These are phyloP conservation scores for Ceratocystis harringtonii DNA, from an alignment of 2,329 filamentous ascomycete species.

Conservation along the genomic window DNA sequence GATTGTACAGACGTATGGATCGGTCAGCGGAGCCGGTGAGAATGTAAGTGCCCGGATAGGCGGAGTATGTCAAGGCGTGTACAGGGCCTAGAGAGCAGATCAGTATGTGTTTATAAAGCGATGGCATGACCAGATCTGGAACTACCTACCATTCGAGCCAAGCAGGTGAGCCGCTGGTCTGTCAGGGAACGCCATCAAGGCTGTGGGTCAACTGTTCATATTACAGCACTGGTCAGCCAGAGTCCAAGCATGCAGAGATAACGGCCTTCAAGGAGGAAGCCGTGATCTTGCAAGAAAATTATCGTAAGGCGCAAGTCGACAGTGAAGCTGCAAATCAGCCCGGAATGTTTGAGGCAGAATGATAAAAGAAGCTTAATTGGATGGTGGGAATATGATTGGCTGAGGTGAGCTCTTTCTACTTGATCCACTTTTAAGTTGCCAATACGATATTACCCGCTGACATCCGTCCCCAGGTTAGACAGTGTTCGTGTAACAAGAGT, in stretches of 20 bases:
- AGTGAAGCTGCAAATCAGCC: not conserved
- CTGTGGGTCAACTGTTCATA: conserved; percentile 1
- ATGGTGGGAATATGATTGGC: not conserved
- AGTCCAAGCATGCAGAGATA: not conserved
- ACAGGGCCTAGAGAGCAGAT: conserved; percentile 41
- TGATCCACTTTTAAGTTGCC: not conserved
- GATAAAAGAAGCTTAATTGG: not conserved
- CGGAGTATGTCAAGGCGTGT: conserved; percentile 58
- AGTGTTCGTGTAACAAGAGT: not conserved
- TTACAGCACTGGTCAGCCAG: not conserved
- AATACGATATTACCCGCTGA: not conserved
- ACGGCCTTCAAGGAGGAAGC: not conserved
- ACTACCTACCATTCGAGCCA: conserved; percentile 40
- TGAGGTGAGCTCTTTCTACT: not conserved
- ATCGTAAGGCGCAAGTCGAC: not conserved
- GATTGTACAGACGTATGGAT: conserved; percentile 74
- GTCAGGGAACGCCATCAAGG: conserved; percentile 32
- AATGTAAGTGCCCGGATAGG: conserved; percentile 58
- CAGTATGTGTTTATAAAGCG: not conserved
- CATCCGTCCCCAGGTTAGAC: not conserved
- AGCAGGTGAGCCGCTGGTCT: conserved; percentile 40
- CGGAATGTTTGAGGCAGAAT: not conserved
- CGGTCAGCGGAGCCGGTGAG: conserved; percentile 79
- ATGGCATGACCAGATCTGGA: not conserved
- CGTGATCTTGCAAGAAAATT: not conserved